phyloP scores from a whole-genome alignment of 2,329 filamentous ascomycete genomes.

The Exophiala viscosa region DNA sequence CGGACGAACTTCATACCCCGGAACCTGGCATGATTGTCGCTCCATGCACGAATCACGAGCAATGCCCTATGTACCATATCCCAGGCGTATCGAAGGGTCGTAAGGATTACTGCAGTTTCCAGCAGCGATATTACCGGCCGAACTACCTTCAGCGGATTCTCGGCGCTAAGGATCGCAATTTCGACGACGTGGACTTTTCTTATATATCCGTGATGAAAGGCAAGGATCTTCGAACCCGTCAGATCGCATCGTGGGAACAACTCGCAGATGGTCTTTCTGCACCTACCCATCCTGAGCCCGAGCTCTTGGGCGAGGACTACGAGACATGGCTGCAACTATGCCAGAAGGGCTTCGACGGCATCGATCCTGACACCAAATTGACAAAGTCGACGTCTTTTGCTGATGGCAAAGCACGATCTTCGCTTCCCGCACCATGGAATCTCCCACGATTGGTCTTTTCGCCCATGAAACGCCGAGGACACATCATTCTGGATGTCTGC shows the following conservation, averaged over 20 bases:
- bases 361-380: slow-evolving; percentile 16
- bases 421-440: slow-evolving; percentile 21
- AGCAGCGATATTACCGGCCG: slow-evolving; percentile 82
- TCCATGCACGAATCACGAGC: slow-evolving; percentile 78
- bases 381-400: slow-evolving; percentile 21
- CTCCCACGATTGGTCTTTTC: slow-evolving; percentile 75
- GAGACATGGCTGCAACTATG: slow-evolving; percentile 13
- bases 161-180: slow-evolving; percentile 64
- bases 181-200: slow-evolving; percentile 87
- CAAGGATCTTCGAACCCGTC: slow-evolving; percentile 50
- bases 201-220: slow-evolving; percentile 85
- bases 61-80: slow-evolving; percentile 81
- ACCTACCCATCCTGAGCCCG: slow-evolving; percentile 9
- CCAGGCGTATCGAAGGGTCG: slow-evolving; percentile 68
- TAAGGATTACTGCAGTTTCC: slow-evolving; percentile 88
- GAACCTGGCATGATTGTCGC: slow-evolving; percentile 61
- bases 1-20: slow-evolving; percentile 28
- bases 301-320: slow-evolving; percentile 10
- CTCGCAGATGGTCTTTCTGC: slow-evolving; percentile 20
- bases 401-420: slow-evolving; percentile 46
- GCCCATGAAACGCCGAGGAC: slow-evolving; percentile 81
- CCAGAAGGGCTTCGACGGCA: slow-evolving; percentile 18
- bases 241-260: slow-evolving; percentile 20
- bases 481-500: slow-evolving; percentile 87
- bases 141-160: slow-evolving; percentile 75